These are phyloP conservation scores for Zymoseptoria ardabiliae DNA, from an alignment of 2,329 filamentous ascomycete species.

Conservation along the genomic window DNA sequence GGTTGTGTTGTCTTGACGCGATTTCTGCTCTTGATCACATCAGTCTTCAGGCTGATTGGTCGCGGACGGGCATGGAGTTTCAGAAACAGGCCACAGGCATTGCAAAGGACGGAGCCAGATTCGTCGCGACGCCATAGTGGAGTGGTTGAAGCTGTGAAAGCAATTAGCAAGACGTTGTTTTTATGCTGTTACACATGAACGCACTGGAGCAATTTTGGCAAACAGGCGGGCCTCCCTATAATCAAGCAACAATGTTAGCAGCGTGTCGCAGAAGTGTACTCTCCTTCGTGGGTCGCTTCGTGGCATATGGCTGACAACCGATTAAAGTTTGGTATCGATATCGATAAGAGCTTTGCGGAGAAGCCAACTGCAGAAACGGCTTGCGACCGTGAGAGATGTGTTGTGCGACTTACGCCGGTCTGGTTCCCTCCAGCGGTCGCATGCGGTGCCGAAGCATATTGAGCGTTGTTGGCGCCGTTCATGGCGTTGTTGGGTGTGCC, in stretches of 20 bases:
- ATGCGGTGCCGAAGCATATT: slow-evolving; percentile 50
- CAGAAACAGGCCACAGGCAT: slow-evolving; percentile 93
- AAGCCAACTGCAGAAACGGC: neutral
- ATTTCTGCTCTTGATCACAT: slow-evolving; percentile 99
- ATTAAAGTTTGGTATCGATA: slow-evolving; percentile 3
- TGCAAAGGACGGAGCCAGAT: slow-evolving; percentile 90
- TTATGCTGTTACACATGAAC: neutral
- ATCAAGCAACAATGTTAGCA: slow-evolving; percentile 6
- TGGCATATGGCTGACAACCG: neutral
- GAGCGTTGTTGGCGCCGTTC: slow-evolving; percentile 50
- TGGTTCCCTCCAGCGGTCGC: slow-evolving; percentile 55
- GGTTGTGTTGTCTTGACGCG: slow-evolving; percentile 84
- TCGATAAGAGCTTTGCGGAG: slow-evolving; percentile 16
- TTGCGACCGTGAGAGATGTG: neutral
- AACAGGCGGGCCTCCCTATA: slow-evolving; percentile 62
- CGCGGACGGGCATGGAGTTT: slow-evolving; percentile 91
- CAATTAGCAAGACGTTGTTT: neutral
- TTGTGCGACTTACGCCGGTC: slow-evolving; percentile 46
- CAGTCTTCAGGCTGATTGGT: slow-evolving; percentile 94
- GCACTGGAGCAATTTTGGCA: slow-evolving; percentile 83
- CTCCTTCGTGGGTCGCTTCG: neutral
- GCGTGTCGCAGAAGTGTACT: neutral
- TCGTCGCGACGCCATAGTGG: slow-evolving; percentile 97
- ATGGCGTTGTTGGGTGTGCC: slow-evolving; percentile 20
- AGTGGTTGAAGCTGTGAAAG: slow-evolving; percentile 62